Evolutionary conservation across 2,329 filamentous ascomycete species (phyloP).

Genomic region (Fusarium aywerte): DNA sequence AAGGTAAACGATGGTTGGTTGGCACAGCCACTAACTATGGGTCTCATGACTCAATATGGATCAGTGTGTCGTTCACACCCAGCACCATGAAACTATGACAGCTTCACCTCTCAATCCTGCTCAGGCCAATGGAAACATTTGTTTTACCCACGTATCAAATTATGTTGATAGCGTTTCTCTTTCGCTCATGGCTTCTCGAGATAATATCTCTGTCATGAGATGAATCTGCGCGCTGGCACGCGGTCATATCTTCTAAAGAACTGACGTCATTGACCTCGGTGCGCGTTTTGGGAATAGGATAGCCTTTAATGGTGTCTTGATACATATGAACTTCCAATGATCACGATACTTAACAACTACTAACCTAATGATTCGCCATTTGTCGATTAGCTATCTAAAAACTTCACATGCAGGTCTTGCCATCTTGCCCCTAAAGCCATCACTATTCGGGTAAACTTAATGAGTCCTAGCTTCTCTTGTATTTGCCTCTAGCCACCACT

Average conservation of each 20-base stretch:
- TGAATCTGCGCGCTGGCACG: constrained; percentile 3
- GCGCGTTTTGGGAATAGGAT: not conserved
- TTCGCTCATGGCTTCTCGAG: not conserved
- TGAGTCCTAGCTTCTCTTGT: not conserved
- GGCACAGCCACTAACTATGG: constrained; percentile 34
- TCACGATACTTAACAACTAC: not conserved
- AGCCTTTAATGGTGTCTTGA: not conserved
- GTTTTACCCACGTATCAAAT: not conserved
- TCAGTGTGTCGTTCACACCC: constrained; percentile 18
- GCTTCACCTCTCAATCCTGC: constrained; percentile 15
- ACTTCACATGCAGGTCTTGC: not conserved
- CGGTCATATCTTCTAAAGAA: constrained; percentile 1
- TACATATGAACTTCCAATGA: not conserved
- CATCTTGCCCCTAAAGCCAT: not conserved
- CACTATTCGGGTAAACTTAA: not conserved
- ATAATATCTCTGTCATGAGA: not conserved
- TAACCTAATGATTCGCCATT: constrained; percentile 24
- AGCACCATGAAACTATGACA: constrained; percentile 22
- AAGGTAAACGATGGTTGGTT: constrained; percentile 18
- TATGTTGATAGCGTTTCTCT: not conserved
- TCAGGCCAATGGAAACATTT: constrained; percentile 18
- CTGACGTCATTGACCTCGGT: constrained; percentile 23
- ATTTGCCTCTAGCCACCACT: not conserved
- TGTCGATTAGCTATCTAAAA: not conserved
- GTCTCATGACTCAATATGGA: constrained; percentile 25